Conservation (phyloP, 2,329 filamentous ascomycete species). For the Rhinocladiella similis region DNA sequence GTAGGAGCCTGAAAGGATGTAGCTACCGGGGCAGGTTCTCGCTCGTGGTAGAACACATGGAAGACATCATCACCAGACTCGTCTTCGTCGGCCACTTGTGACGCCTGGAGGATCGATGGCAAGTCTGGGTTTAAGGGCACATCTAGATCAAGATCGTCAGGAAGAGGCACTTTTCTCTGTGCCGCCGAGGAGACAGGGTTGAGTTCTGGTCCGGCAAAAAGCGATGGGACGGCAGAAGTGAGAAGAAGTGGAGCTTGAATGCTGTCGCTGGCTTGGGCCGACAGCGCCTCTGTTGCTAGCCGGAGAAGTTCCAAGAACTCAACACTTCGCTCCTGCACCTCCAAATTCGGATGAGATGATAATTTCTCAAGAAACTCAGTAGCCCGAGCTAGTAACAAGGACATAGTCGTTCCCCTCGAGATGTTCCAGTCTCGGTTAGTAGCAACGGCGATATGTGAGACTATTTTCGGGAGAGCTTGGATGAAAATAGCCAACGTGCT, state of each 20-base stretch:
- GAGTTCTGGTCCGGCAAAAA: constrained; percentile 83
- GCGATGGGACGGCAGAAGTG: constrained; percentile 83
- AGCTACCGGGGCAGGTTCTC: constrained; percentile 29
- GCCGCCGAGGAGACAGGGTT: constrained; percentile 85
- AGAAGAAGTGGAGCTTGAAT: constrained; percentile 75
- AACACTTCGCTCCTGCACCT: constrained; percentile 92
- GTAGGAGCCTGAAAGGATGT: constrained; percentile 22
- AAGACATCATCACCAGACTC: constrained; percentile 49
- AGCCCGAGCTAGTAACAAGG: constrained; percentile 77
- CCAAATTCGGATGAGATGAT: constrained; percentile 78
- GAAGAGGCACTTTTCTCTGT: constrained; percentile 81
- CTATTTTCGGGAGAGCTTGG: constrained; percentile 83
- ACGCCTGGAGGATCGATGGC: constrained; percentile 60
- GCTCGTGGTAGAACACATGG: constrained; percentile 44
- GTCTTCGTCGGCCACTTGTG: constrained; percentile 42
- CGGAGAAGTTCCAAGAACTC: constrained; percentile 90
- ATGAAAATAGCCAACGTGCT: constrained; percentile 75
- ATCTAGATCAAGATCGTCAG: constrained; percentile 74
- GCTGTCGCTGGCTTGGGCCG: constrained; percentile 31
- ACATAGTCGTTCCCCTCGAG: constrained; percentile 70
- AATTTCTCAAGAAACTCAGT: constrained; percentile 79
- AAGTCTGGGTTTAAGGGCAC: constrained; percentile 78
- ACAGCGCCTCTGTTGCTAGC: constrained; percentile 74
- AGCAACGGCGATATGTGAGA: constrained; percentile 69
- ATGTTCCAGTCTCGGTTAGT: constrained; percentile 68